Evolutionary conservation across 768 basidiomycete species (phyloP).

Genomic region (Termitomyces sp.): DNA sequence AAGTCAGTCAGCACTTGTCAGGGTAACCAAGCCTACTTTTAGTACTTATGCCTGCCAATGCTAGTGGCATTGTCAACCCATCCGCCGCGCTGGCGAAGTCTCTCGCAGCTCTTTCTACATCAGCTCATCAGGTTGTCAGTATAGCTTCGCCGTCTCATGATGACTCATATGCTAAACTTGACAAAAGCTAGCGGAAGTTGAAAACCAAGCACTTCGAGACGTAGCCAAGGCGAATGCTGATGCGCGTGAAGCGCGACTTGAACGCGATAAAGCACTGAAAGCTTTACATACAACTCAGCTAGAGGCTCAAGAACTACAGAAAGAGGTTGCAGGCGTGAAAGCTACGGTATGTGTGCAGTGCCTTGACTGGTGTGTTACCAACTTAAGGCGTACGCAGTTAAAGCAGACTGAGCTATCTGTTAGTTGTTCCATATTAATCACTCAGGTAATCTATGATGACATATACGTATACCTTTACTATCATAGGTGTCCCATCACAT

Average conservation of each 20-base stretch:
- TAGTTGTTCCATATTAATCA: conserved; percentile 14
- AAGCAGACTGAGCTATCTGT: conserved; percentile 58
- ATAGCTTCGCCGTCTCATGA: neutral
- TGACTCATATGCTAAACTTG: neutral
- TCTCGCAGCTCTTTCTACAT: conserved; percentile 20
- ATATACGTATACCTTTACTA: neutral
- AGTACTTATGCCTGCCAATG: conserved; percentile 8
- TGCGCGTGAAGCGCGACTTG: conserved; percentile 40
- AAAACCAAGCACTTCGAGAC: conserved; percentile 53
- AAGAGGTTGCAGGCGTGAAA: conserved; percentile 33
- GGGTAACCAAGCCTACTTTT: neutral
- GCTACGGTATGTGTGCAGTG: conserved; percentile 40
- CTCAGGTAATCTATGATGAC: neutral
- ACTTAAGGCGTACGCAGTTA: conserved; percentile 33
- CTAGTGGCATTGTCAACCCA: conserved; percentile 11
- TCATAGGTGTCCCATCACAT: conserved; percentile 61
- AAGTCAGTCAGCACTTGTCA: too few species aligned
- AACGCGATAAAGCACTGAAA: conserved; percentile 46
- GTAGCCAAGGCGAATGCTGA: conserved; percentile 46
- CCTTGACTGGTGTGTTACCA: conserved; percentile 6
- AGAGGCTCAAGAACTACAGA: conserved; percentile 47
- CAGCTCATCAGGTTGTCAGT: conserved; percentile 21
- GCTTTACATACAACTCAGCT: conserved; percentile 40
- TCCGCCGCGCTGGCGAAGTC: conserved; percentile 19
- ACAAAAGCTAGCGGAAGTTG: conserved; percentile 48